A percentile compares a stretch with the other conserved stretches of the same genome.
Conservation (phyloP, 1,139 yeast species). For the Protomyces lactucae-debilis region DNA sequence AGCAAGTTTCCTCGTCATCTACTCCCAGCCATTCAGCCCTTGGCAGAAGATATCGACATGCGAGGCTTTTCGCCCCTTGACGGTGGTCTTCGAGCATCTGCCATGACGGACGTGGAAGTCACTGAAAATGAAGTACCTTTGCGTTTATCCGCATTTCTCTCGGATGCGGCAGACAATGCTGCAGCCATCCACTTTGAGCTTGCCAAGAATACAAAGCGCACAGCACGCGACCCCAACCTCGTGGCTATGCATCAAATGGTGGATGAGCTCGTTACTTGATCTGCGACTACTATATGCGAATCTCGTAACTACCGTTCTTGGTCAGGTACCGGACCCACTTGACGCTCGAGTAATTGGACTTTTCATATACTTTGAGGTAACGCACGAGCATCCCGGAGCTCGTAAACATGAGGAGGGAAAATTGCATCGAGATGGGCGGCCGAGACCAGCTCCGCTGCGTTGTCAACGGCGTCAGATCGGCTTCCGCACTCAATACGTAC, state of each 20-base stretch:
- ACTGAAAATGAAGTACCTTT: slow-evolving; percentile 27
- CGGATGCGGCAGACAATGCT: slow-evolving; percentile 28
- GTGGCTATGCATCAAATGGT: neutral
- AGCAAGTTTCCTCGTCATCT: slow-evolving; percentile 20
- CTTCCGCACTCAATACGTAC: slow-evolving; percentile 51
- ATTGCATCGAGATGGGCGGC: slow-evolving; percentile 73
- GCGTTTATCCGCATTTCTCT: slow-evolving; percentile 30
- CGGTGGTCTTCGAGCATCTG: slow-evolving; percentile 24
- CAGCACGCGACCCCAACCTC: neutral
- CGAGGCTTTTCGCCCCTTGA: slow-evolving; percentile 31
- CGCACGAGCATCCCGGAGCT: slow-evolving; percentile 73
- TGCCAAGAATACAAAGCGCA: neutral
- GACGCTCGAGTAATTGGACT: slow-evolving; percentile 60
- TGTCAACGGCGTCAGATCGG: slow-evolving; percentile 44
- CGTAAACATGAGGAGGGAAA: slow-evolving; percentile 69
- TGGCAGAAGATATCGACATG: slow-evolving; percentile 32
- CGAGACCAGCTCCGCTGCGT: slow-evolving; percentile 51
- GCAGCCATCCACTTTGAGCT: neutral
- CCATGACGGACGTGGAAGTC: slow-evolving; percentile 9
- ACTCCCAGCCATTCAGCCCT: slow-evolving; percentile 20
- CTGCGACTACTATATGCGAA: slow-evolving; percentile 49
- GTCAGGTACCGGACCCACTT: slow-evolving; percentile 78
- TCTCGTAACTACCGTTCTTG: slow-evolving; percentile 73
- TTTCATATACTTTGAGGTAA: slow-evolving; percentile 65
- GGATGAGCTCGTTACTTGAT: neutral